These are phyloP conservation scores for Cunninghamia lanceolata DNA, from an alignment of 75 land plant species.

Conservation along the genomic window DNA sequence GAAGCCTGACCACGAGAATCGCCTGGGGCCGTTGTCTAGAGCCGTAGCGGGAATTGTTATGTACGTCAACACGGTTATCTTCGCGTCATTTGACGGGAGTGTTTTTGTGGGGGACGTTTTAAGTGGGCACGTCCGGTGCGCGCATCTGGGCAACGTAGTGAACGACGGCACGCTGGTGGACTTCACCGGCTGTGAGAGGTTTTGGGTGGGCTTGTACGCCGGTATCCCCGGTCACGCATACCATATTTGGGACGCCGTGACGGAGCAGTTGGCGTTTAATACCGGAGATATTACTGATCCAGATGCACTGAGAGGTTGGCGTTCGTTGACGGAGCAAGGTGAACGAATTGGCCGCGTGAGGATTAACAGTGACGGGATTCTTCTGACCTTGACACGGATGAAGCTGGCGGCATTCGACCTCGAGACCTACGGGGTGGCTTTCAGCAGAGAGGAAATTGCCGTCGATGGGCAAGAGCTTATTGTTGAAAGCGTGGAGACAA, in stretches of 20 bases:
- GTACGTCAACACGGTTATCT: slow-evolving; percentile 23
- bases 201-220: slow-evolving; percentile 77
- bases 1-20: slow-evolving; percentile 15
- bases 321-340: slow-evolving; percentile 33
- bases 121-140: slow-evolving; percentile 20
- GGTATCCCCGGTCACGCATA: slow-evolving; percentile 57
- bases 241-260: slow-evolving; percentile 54
- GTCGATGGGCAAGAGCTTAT: not conserved
- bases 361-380: slow-evolving; percentile 19
- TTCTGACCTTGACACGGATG: slow-evolving; percentile 34
- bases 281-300: slow-evolving; percentile 60
- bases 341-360: slow-evolving; percentile 41
- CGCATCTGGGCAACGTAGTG: slow-evolving; percentile 34
- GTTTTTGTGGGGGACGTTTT: slow-evolving; percentile 27
- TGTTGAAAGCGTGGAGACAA: not conserved
- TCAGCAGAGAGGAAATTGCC: slow-evolving; percentile 15
- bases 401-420: slow-evolving; percentile 21
- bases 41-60: slow-evolving; percentile 51
- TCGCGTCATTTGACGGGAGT: slow-evolving; percentile 63
- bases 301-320: slow-evolving; percentile 69
- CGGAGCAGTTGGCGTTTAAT: slow-evolving; percentile 38
- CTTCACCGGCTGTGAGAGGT: slow-evolving; percentile 47
- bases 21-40: slow-evolving; percentile 54
- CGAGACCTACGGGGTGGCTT: slow-evolving; percentile 17
- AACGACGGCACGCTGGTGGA: slow-evolving; percentile 61